Evolutionary conservation across 2,329 filamentous ascomycete species (phyloP).

Genomic region (Phaeosphaeria sp.): DNA sequence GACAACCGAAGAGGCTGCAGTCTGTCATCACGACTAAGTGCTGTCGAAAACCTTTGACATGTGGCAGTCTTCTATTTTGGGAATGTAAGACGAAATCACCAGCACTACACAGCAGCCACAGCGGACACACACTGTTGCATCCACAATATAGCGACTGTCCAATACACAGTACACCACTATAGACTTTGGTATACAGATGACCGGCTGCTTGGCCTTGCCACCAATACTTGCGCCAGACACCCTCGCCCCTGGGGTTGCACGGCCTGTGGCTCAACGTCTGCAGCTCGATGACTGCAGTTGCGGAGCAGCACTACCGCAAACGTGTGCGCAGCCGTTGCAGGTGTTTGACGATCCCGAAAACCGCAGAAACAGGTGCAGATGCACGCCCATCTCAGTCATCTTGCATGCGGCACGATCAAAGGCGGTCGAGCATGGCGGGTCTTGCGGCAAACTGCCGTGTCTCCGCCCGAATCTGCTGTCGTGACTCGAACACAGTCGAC

Average conservation of each 20-base stretch:
- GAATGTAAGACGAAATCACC: background rate
- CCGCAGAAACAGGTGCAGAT: background rate
- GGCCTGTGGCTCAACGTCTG: background rate
- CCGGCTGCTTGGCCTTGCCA: background rate
- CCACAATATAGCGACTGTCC: background rate
- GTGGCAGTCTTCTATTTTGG: background rate
- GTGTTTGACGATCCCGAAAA: background rate
- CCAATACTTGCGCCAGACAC: background rate
- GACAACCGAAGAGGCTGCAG: background rate
- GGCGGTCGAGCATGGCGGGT: background rate
- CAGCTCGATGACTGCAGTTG: background rate
- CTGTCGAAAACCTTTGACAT: background rate
- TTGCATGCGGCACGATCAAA: background rate
- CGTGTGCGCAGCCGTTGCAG: background rate
- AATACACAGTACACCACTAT: background rate
- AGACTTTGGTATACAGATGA: background rate
- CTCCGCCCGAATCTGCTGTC: background rate
- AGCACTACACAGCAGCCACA: background rate
- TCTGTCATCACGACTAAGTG: background rate
- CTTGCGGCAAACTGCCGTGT: background rate
- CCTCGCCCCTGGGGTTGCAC: background rate
- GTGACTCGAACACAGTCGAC: background rate
- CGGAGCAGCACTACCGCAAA: background rate
- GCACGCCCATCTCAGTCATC: background rate
- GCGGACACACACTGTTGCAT: background rate